Conservation (phyloP, 345 rosid genomes). For the Hypericum androsaemum region DNA sequence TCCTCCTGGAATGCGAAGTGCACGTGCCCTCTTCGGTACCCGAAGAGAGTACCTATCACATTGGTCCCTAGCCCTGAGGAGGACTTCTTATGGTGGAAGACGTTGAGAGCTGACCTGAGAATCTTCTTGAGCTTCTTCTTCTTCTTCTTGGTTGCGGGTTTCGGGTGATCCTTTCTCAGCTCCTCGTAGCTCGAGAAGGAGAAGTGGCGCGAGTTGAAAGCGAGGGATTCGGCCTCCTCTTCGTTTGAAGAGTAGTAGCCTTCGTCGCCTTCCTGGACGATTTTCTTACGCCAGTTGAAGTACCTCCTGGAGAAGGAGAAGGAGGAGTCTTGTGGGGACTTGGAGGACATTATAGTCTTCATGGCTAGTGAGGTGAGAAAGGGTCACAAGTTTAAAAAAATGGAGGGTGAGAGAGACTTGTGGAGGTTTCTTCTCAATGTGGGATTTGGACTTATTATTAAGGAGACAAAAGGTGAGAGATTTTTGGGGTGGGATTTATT, state of each 20-base stretch:
- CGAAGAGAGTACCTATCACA: slow-evolving; percentile 76
- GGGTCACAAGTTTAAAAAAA: neutral
- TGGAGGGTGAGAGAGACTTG: neutral
- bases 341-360: slow-evolving; percentile 60
- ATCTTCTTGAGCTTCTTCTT: no score
- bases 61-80: slow-evolving; percentile 43
- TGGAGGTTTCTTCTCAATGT: neutral
- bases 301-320: slow-evolving; percentile 85
- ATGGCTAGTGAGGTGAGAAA: slow-evolving; percentile 15
- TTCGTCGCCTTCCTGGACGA: slow-evolving; percentile 43
- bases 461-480: slow-evolving; percentile 2
- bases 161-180: neutral
- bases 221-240: slow-evolving; percentile 32
- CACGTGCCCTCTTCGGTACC: slow-evolving; percentile 81
- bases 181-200: slow-evolving; percentile 17
- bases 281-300: slow-evolving; percentile 73
- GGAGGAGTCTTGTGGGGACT: slow-evolving; percentile 62
- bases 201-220: slow-evolving; percentile 24
- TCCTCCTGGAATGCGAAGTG: slow-evolving; percentile 75
- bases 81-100: slow-evolving; percentile 24
- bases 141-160: neutral
- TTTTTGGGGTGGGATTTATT: slow-evolving; percentile 12
- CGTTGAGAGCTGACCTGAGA: slow-evolving; percentile 49
- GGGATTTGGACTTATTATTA: slow-evolving; percentile 1
- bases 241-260: no score